Percentiles rank a stretch among this genome's conserved stretches.
Conservation (phyloP, 2,329 filamentous ascomycete species). For the Didymella sp. region DNA sequence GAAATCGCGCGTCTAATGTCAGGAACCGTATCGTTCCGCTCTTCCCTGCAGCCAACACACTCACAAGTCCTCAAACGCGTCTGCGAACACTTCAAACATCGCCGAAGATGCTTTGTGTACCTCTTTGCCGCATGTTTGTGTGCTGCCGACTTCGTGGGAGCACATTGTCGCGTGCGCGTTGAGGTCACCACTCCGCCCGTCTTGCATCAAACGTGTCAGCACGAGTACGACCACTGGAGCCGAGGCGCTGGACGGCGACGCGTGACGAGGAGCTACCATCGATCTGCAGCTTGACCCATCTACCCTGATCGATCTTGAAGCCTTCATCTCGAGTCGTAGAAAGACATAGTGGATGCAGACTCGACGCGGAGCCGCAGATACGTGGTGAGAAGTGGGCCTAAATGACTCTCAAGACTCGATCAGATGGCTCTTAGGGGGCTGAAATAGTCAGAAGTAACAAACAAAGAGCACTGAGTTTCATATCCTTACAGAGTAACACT, state of each 20-base stretch:
- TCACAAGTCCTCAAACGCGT: slow-evolving; percentile 3
- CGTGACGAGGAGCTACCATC: background rate
- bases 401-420: too few relatives aligned
- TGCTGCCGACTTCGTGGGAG: background rate
- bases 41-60: slow-evolving; percentile 10
- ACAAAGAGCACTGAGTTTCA: background rate
- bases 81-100: background rate
- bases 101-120: background rate
- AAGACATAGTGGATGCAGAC: background rate
- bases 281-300: background rate
- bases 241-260: background rate
- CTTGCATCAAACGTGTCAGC: slow-evolving; percentile 12
- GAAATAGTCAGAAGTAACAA: background rate
- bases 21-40: slow-evolving; percentile 12
- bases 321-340: background rate
- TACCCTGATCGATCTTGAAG: background rate
- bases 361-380: background rate
- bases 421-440: too few relatives aligned
- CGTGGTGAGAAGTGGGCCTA: background rate
- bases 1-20: slow-evolving; percentile 17
- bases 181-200: slow-evolving; percentile 4
- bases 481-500: too few relatives aligned
- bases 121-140: background rate
- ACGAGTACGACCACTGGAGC: background rate
- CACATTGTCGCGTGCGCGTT: slow-evolving; percentile 15